Evolutionary conservation across 495 filamentous ascomycete genomes (phyloP), one percentile per base, ranked within the genome.

Genomic region (Penicillium nucicola): DNA sequence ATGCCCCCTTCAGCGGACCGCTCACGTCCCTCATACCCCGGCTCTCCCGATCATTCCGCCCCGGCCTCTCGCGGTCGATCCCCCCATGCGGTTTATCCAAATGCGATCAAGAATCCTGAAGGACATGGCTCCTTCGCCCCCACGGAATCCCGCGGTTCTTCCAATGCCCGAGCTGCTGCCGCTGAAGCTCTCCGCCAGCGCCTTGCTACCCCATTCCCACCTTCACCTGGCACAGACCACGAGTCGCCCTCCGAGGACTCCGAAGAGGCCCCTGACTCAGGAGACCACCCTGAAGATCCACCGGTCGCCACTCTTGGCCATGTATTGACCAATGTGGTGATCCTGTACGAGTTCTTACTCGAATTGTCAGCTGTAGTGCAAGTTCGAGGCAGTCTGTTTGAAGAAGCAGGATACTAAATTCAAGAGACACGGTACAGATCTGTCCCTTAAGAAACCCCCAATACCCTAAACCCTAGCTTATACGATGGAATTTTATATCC

Each of bases 291-390:
- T 8, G 66, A 70, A 17, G 47, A 46, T 31, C 58, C 58, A 3
- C 52, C 58, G 12, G 42, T 53, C 0, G 74, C 86, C 11, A 92
- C 84, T 13, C 78, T 98, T 5, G 88, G 88, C 42, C 90, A 97
- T 65, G 79, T 97, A 2, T 72, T 98, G 45, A 97, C 93, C 5
- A 78, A 82, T 56, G 71, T 76, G 32, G 68, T 80, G 15, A 74
- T 79, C 14, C 50, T 77, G 25, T 75, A 85, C 64, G 89, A 95
- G 55, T 98, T 98, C 65, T 68, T 96, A 5, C 72, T 97, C 36
- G 93, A 98, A 70, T 64, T 97, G 31, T 85, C 90, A 3, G 92
- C 92, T 8, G 68, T 96, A 59, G 79, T 95, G 44, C 90, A 97
- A 60, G 86, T 91, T 10, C 76, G 93, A 44, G 89, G 90, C 2